These are phyloP conservation scores for Candida jianshihensis DNA, from an alignment of 805 yeast genomes.

Conservation along the genomic window DNA sequence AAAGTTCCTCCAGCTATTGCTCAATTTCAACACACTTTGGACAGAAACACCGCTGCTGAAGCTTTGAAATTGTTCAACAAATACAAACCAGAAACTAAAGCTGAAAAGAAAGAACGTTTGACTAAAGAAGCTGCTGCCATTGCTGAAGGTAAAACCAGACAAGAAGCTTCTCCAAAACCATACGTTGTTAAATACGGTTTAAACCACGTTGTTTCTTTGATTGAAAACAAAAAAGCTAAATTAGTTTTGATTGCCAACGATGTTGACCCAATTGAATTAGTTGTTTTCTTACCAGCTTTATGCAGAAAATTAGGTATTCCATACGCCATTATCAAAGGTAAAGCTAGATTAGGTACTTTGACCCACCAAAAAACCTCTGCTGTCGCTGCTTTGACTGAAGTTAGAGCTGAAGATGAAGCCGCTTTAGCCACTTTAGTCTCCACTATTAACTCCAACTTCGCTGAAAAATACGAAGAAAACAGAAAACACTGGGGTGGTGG, in stretches of 20 bases:
- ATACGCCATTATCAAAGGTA: slow-evolving; percentile 96
- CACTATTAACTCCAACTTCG: slow-evolving; percentile 88
- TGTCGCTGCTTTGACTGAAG: slow-evolving; percentile 96
- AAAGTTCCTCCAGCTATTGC: slow-evolving; percentile 99
- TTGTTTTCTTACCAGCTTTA: slow-evolving; percentile 94
- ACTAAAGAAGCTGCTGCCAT: slow-evolving; percentile 98
- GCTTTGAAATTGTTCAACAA: slow-evolving; percentile 96
- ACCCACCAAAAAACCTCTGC: slow-evolving; percentile 97
- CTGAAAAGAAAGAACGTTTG: slow-evolving; percentile 98
- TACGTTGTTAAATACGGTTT: slow-evolving; percentile 96
- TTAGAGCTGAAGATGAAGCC: slow-evolving; percentile 89
- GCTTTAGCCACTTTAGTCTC: slow-evolving; percentile 89
- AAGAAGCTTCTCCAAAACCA: slow-evolving; percentile 96
- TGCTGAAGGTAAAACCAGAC: slow-evolving; percentile 96
- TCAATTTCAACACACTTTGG: slow-evolving; percentile 92
- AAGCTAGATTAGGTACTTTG: slow-evolving; percentile 96
- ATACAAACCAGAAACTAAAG: slow-evolving; percentile 96
- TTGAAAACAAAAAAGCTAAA: slow-evolving; percentile 98
- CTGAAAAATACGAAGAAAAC: slow-evolving; percentile 88
- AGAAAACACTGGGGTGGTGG: slow-evolving; percentile 99
- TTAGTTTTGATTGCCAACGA: slow-evolving; percentile 97
- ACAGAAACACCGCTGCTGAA: slow-evolving; percentile 98
- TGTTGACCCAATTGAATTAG: slow-evolving; percentile 98
- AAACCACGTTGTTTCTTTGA: slow-evolving; percentile 95
- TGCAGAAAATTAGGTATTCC: slow-evolving; percentile 99